Evolutionary conservation across 495 filamentous ascomycete species (phyloP).

Genomic region (Aspergillus leporis): DNA sequence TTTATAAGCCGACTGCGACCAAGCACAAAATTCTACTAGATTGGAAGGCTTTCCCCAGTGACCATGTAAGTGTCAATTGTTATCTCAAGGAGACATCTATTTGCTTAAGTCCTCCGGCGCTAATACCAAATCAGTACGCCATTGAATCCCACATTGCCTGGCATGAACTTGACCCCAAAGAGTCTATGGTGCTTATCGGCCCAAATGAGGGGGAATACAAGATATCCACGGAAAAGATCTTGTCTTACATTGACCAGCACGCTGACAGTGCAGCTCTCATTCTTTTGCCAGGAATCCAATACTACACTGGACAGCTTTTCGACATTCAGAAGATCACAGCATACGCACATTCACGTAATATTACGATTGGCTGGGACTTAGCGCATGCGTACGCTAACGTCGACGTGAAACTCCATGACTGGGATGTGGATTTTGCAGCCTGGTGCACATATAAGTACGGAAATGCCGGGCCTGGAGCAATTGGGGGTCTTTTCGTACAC

Average conservation of each 20-base stretch:
- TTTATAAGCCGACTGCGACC: constrained; percentile 76
- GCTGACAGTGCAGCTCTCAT: constrained; percentile 74
- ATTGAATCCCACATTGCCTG: constrained; percentile 86
- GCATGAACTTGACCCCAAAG: constrained; percentile 66
- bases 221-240: constrained; percentile 69
- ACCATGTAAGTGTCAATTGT: constrained; percentile 60
- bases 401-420: constrained; percentile 77
- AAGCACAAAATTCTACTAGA: constrained; percentile 89
- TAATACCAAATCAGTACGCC: constrained; percentile 62
- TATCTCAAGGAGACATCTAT: neutral
- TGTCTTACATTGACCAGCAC: constrained; percentile 73
- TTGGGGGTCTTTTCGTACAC: constrained; percentile 87
- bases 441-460: constrained; percentile 99
- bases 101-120: neutral
- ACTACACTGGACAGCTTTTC: constrained; percentile 89
- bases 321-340: constrained; percentile 85
- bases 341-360: constrained; percentile 70
- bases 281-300: constrained; percentile 89
- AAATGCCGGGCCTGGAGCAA: constrained; percentile 84
- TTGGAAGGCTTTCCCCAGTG: constrained; percentile 91
- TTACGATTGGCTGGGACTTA: constrained; percentile 89
- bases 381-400: constrained; percentile 96
- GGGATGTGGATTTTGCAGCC: constrained; percentile 90
- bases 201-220: constrained; percentile 55
- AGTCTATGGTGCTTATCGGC: constrained; percentile 75